Evolutionary conservation across 176 grass and related monocot genomes (phyloP).

Genomic region (Neostapfia colusana): DNA sequence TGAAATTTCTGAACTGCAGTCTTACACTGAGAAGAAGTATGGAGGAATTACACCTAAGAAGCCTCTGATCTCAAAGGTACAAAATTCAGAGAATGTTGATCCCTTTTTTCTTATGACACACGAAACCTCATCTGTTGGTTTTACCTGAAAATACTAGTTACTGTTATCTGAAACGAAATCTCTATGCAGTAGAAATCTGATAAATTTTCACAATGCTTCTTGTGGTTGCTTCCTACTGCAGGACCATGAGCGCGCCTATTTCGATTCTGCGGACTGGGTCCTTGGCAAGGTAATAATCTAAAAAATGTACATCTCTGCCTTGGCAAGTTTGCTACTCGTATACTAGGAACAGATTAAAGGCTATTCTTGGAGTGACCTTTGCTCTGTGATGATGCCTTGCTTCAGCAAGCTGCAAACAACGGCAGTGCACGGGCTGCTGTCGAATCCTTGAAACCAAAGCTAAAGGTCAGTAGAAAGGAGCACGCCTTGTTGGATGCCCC

Average conservation of each 20-base stretch:
- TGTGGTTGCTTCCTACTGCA: conserved; percentile 35
- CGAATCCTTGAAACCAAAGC: conserved; percentile 92
- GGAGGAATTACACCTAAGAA: conserved; percentile 80
- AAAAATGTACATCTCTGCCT: conserved; percentile 13
- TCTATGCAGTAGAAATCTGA: not conserved
- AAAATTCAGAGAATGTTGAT: not conserved
- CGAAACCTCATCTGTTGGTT: not conserved
- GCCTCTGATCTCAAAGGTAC: conserved; percentile 85
- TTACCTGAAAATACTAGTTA: not conserved
- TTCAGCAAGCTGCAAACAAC: conserved; percentile 74
- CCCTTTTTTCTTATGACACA: too few species aligned
- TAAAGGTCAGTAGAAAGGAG: conserved; percentile 55
- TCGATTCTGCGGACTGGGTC: conserved; percentile 93
- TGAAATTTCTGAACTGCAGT: conserved; percentile 36
- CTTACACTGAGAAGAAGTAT: conserved; percentile 61
- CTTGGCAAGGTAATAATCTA: conserved; percentile 71
- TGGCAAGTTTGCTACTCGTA: not conserved
- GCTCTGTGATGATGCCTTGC: conserved; percentile 37
- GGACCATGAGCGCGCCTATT: conserved; percentile 87
- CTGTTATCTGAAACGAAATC: not conserved
- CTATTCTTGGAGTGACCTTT: not conserved
- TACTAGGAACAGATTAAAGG: not conserved
- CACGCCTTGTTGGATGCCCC: not conserved
- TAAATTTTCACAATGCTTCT: not conserved
- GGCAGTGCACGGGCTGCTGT: conserved; percentile 47